Evolutionary conservation across 495 filamentous ascomycete species (phyloP).

Genomic region (Hyaloscypha bicolor): DNA sequence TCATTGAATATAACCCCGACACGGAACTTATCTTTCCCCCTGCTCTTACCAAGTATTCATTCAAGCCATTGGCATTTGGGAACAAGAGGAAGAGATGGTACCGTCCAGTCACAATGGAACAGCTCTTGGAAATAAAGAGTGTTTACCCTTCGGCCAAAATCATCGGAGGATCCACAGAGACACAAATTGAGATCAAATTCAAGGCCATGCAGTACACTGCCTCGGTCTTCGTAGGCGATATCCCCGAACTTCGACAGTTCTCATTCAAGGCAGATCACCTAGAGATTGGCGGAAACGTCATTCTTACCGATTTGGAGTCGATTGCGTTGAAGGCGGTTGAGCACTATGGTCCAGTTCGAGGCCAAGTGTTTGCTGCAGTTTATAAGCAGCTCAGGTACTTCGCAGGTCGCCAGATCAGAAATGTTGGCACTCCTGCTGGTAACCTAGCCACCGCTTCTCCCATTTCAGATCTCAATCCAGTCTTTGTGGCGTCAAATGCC

Average conservation of each 20-base stretch:
- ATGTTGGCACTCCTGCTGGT: constrained; percentile 94
- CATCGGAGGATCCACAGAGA: constrained; percentile 95
- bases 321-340: constrained; percentile 76
- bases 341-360: constrained; percentile 69
- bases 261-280: constrained; percentile 76
- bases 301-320: constrained; percentile 79
- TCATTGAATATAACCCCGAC: constrained; percentile 90
- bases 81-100: constrained; percentile 97
- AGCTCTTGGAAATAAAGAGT: constrained; percentile 88
- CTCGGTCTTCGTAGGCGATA: constrained; percentile 93
- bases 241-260: constrained; percentile 81
- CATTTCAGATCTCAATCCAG: constrained; percentile 95
- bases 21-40: constrained; percentile 96
- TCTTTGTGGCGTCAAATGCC: constrained; percentile 86
- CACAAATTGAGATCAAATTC: constrained; percentile 98
- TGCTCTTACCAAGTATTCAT: constrained; percentile 75
- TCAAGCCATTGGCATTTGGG: constrained; percentile 82
- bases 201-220: constrained; percentile 88
- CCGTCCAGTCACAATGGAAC: constrained; percentile 81
- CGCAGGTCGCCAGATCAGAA: constrained; percentile 92
- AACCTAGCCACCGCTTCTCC: constrained; percentile 95
- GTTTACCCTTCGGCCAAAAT: constrained; percentile 86
- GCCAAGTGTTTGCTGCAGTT: constrained; percentile 75
- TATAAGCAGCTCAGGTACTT: constrained; percentile 88
- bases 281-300: constrained; percentile 90